Evolutionary conservation across 148 eudicot species (phyloP).

Genomic region (Nyssa sinensis): DNA sequence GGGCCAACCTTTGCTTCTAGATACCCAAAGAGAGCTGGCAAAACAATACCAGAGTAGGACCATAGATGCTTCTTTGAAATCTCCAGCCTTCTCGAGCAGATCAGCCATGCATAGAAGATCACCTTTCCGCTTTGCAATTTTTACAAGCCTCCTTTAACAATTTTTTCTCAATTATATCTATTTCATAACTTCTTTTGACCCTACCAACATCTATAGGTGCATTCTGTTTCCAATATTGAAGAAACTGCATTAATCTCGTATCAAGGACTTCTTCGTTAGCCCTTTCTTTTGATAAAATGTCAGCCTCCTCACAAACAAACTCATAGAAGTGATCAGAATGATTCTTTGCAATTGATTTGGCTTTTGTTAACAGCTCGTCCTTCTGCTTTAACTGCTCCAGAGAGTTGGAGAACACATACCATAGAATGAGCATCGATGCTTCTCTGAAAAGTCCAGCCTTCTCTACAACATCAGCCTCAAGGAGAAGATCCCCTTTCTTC

Average conservation of each 20-base stretch:
- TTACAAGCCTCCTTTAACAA: too few species aligned
- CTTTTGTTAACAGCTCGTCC: too few species aligned
- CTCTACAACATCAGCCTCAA: slow-evolving; percentile 18
- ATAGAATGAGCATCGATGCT: too few species aligned
- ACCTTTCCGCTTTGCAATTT: slow-evolving; percentile 44
- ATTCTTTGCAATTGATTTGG: slow-evolving; percentile 10
- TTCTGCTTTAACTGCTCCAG: too few species aligned
- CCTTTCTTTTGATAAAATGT: slow-evolving; percentile 1
- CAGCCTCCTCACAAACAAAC: slow-evolving; percentile 10
- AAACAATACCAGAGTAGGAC: slow-evolving; percentile 37
- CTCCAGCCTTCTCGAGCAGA: slow-evolving; percentile 51
- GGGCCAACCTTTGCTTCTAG: slow-evolving; percentile 55
- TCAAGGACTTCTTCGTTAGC: slow-evolving; percentile 4
- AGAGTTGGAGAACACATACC: too few species aligned
- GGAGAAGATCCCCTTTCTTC: slow-evolving; percentile 11
- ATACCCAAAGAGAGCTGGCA: slow-evolving; percentile 42
- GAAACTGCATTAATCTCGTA: too few species aligned
- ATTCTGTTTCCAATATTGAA: too few species aligned
- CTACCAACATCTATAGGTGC: too few species aligned
- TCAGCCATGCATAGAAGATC: slow-evolving; percentile 51
- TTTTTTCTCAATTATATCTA: too few species aligned
- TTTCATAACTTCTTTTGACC: too few species aligned
- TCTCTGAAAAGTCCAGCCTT: slow-evolving; percentile 14
- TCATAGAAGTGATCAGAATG: not conserved
- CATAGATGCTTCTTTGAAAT: slow-evolving; percentile 35